These are phyloP conservation scores for Gastrolobium villosum DNA, from an alignment of 306 rosid species.

Conservation along the genomic window DNA sequence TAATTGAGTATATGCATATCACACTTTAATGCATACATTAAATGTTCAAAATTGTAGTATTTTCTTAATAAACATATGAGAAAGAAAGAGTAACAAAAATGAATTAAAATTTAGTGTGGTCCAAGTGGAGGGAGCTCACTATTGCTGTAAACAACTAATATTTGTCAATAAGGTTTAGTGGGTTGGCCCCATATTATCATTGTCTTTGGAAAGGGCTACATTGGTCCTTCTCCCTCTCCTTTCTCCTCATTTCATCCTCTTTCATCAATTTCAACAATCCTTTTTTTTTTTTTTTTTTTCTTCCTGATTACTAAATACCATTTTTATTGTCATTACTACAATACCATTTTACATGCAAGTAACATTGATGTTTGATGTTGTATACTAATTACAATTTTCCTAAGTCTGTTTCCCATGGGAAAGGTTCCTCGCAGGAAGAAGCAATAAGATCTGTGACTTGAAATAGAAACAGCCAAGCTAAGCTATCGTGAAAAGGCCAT, in stretches of 20 bases:
- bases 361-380: slow-evolving; percentile 22
- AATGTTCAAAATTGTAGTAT: neutral
- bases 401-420: slow-evolving; percentile 6
- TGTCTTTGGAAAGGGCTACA: slow-evolving; percentile 46
- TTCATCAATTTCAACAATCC: slow-evolving; percentile 48
- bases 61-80: neutral
- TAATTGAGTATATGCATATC: neutral
- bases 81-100: neutral
- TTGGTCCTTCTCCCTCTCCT: slow-evolving; percentile 38
- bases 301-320: too few species aligned
- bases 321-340: neutral
- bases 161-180: slow-evolving; percentile 49
- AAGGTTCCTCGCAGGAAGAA: neutral
- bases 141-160: slow-evolving; percentile 50
- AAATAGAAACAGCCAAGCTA: slow-evolving; percentile 23
- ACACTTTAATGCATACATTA: slow-evolving; percentile 26
- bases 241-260: slow-evolving; percentile 37
- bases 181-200: slow-evolving; percentile 57
- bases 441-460: neutral
- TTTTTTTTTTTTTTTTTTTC: neutral
- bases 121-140: slow-evolving; percentile 41
- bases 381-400: neutral
- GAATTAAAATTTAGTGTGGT: slow-evolving; percentile 43
- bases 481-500: neutral
- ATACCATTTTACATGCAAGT: slow-evolving; percentile 8